Evolutionary conservation across 2,329 filamentous ascomycete species (phyloP), one percentile per base, ranked within the genome.

Genomic region (Dothideomycetidae sp.): DNA sequence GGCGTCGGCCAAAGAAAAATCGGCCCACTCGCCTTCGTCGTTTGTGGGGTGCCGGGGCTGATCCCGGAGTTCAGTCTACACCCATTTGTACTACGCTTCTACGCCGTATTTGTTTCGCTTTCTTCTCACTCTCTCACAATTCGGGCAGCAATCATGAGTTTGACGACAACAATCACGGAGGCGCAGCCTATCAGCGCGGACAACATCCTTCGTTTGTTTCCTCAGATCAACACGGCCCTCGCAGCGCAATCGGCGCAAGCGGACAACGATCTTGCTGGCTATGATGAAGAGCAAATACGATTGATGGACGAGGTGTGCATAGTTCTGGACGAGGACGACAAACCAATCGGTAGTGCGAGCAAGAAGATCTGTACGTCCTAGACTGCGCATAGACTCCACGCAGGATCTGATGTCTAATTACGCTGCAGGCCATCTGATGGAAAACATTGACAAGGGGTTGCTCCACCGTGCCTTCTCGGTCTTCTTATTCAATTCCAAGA

Each of bases 291-390:
- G 67, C 90, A 98, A 66, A 93, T 94, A 53, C 78, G 88, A 35
- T 65, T 98, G 52, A 98, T 98, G 90, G 88, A 98, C 53, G 90
- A 96, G 66, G 81, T 94, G 34, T 98, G 90, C 70, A 96, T 98
- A 57, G 90, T 98, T 12, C 67, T 92, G 32, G 88, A 96, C 60
- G 77, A 93, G 52, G 73, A 96, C 52, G 90, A 96, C 59, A 67
- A 75, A 51, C 86, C 88, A 18, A 93, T 98, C 58, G 90, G 90
- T 45, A 93, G 84, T 48, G 88, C 84, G 36, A 93, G 82, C 75
- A 96, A 98, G 73, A 98, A 98, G 68, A 74, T 84, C 39, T 98
- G 90, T 93, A 64, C 49, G 79, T 70, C 36, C 33, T 18, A n/a
- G n/a, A n/a, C n/a, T n/a, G n/a, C n/a, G n/a, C n/a, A n/a, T n/a